Evolutionary conservation across 805 yeast species (phyloP).

Genomic region (Wickerhamiella australiensis): DNA sequence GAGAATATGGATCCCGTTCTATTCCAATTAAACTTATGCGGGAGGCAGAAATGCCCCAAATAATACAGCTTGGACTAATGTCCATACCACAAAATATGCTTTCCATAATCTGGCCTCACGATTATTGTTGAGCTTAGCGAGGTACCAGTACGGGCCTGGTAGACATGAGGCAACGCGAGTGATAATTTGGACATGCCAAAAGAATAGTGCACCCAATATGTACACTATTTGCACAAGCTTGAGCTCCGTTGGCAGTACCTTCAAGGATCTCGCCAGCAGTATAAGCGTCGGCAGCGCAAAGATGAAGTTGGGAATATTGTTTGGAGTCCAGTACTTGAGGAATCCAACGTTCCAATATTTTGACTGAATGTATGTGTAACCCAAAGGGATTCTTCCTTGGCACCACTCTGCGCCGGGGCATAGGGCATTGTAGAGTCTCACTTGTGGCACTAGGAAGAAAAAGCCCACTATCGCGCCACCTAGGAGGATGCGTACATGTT

Average conservation of each 20-base stretch:
- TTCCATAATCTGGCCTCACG: constrained; percentile 32
- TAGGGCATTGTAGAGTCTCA: constrained; percentile 41
- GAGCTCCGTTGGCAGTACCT: constrained; percentile 22
- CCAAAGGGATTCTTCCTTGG: constrained; percentile 38
- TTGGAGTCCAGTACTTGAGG: constrained; percentile 65
- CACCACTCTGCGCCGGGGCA: constrained; percentile 86
- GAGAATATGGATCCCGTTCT: not conserved
- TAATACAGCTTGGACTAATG: constrained; percentile 52
- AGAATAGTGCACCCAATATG: constrained; percentile 39
- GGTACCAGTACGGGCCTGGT: constrained; percentile 66
- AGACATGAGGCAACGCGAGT: constrained; percentile 67
- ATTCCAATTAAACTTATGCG: constrained; percentile 38
- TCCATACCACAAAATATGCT: constrained; percentile 50
- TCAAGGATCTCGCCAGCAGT: constrained; percentile 35
- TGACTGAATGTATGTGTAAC: constrained; percentile 59
- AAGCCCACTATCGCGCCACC: constrained; percentile 47
- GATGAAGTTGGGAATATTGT: constrained; percentile 72
- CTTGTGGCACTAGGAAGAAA: constrained; percentile 38
- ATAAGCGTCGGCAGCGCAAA: constrained; percentile 58
- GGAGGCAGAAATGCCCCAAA: constrained; percentile 87
- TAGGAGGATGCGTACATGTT: constrained; percentile 28
- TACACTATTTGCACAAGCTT: constrained; percentile 30
- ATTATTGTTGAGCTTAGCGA: constrained; percentile 33
- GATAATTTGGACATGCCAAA: constrained; percentile 79
- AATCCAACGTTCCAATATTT: constrained; percentile 83